A percentile compares a stretch with the other conserved stretches of the same genome.
Conservation (phyloP, 2,329 filamentous ascomycete species). For the Fusarium sambucinum region DNA sequence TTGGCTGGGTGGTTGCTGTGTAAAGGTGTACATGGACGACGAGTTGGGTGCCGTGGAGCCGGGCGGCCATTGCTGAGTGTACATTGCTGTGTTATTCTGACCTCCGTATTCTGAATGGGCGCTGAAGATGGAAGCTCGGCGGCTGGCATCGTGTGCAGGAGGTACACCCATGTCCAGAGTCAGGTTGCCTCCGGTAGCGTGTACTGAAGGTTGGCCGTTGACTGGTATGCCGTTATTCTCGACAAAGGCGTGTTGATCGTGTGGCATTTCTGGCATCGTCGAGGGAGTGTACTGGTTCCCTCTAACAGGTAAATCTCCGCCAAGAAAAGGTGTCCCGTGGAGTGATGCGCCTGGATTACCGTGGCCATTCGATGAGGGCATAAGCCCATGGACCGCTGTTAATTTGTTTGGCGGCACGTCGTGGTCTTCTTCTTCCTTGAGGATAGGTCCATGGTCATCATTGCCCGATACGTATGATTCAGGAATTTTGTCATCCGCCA, state of each 20-base stretch:
- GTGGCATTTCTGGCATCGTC: slow-evolving; percentile 58
- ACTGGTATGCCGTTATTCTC: slow-evolving; percentile 54
- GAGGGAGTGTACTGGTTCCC: slow-evolving; percentile 55
- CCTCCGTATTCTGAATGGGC: slow-evolving; percentile 57
- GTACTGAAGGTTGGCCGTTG: slow-evolving; percentile 52
- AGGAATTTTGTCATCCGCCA: slow-evolving; percentile 64
- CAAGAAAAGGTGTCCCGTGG: slow-evolving; percentile 55
- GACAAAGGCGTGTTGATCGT: slow-evolving; percentile 58
- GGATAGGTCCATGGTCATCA: slow-evolving; percentile 56
- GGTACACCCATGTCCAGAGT: slow-evolving; percentile 60
- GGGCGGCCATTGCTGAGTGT: slow-evolving; percentile 60
- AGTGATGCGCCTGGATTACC: slow-evolving; percentile 49
- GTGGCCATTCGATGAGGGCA: slow-evolving; percentile 54
- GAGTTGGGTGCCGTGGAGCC: slow-evolving; percentile 57
- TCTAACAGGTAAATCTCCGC: slow-evolving; percentile 59
- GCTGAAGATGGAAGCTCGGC: slow-evolving; percentile 60
- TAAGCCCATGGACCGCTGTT: slow-evolving; percentile 51
- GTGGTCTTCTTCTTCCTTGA: slow-evolving; percentile 60
- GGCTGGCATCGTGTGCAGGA: slow-evolving; percentile 59
- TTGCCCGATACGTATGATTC: slow-evolving; percentile 63
- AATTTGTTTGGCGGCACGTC: slow-evolving; percentile 55
- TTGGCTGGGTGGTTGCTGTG: slow-evolving; percentile 54
- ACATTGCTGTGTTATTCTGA: slow-evolving; percentile 55
- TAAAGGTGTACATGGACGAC: slow-evolving; percentile 61
- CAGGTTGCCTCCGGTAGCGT: slow-evolving; percentile 52